Percentiles rank a stretch among this genome's conserved stretches.
Conservation (phyloP, 2,329 filamentous ascomycete species). For the Tricladium varicosporioides region DNA sequence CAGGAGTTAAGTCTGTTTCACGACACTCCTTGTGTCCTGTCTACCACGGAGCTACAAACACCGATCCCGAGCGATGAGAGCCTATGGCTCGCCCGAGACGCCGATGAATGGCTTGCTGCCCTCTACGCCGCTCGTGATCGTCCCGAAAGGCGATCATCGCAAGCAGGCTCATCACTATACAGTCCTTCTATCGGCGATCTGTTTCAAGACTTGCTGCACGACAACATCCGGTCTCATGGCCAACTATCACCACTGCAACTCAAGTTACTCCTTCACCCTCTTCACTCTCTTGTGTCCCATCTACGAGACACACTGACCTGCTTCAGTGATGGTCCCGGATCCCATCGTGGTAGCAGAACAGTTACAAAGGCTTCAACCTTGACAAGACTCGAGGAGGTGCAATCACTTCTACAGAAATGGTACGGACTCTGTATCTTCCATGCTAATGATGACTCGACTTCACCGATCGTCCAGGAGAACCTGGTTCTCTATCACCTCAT, state of each 20-base stretch:
- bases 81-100: conserved; percentile 60
- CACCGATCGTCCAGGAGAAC: conserved; percentile 61
- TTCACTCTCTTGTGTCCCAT: conserved; percentile 64
- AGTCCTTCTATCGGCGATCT: conserved; percentile 61
- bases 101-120: conserved; percentile 56
- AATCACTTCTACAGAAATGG: conserved; percentile 63
- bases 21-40: conserved; percentile 60
- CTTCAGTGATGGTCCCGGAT: conserved; percentile 54
- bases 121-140: conserved; percentile 43
- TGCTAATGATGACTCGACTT: conserved; percentile 53
- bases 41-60: conserved; percentile 62
- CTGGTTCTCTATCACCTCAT: conserved; percentile 70
- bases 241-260: conserved; percentile 54
- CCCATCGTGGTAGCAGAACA: conserved; percentile 43
- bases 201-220: conserved; percentile 66
- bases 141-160: conserved; percentile 51
- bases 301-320: conserved; percentile 64
- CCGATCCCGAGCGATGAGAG: conserved; percentile 61
- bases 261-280: conserved; percentile 64
- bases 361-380: conserved; percentile 60
- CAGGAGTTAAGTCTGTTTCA: conserved; percentile 69
- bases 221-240: conserved; percentile 52
- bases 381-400: conserved; percentile 61
- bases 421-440: conserved; percentile 60
- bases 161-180: conserved; percentile 44